Percentiles rank a stretch among this genome's conserved stretches.
phyloP scores from a whole-genome alignment of 768 basidiomycete genomes.

The Sarcodon sp. region DNA sequence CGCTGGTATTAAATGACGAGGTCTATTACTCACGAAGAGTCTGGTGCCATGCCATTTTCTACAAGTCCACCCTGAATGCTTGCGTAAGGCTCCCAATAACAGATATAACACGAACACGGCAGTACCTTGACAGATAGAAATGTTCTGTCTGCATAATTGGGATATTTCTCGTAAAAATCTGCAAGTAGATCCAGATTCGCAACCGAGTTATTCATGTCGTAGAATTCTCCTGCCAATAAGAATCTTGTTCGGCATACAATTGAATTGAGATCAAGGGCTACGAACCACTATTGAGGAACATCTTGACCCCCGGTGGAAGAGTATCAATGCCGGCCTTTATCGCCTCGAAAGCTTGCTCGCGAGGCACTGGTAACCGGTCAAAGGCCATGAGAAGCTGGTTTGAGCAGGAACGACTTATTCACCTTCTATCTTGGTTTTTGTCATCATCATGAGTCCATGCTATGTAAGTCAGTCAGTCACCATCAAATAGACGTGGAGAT shows the following conservation, averaged over 20 bases:
- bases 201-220: slow-evolving; percentile 24
- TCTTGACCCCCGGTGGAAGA: slow-evolving; percentile 29
- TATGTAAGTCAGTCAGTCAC: slow-evolving; percentile 2
- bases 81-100: not conserved
- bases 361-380: slow-evolving; percentile 25
- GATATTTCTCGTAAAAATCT: slow-evolving; percentile 35
- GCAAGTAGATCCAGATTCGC: slow-evolving; percentile 36
- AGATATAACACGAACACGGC: not conserved
- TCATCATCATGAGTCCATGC: slow-evolving; percentile 50
- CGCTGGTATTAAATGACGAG: not conserved
- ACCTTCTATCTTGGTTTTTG: slow-evolving; percentile 17
- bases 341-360: slow-evolving; percentile 47
- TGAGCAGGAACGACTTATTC: too few relatives aligned
- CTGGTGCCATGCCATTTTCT: not conserved
- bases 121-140: slow-evolving; percentile 37
- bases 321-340: slow-evolving; percentile 40
- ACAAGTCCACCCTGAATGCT: not conserved
- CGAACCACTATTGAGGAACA: slow-evolving; percentile 38
- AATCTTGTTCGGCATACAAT: not conserved
- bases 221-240: slow-evolving; percentile 36
- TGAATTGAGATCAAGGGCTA: not conserved
- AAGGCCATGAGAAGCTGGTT: slow-evolving; percentile 18
- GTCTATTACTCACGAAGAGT: not conserved
- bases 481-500: not conserved
- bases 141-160: slow-evolving; percentile 28